A percentile compares a stretch with the other conserved stretches of the same genome.
Conservation (phyloP, 345 rosid species). For the Populus tremula region DNA sequence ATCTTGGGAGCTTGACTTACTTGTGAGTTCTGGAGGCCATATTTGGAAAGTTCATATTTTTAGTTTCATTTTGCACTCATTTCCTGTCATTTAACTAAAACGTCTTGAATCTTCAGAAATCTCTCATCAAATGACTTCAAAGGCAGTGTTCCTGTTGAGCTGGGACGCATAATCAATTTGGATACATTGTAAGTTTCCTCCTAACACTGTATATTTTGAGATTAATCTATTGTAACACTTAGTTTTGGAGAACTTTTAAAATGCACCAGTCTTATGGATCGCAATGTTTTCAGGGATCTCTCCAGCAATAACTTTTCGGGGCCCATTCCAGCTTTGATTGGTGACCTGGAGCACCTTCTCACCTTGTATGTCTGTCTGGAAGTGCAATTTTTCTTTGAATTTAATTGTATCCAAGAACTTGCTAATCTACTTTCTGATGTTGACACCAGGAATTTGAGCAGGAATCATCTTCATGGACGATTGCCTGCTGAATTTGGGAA, state of each 20-base stretch:
- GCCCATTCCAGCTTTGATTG: slow-evolving; percentile 65
- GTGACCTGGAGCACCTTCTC: slow-evolving; percentile 92
- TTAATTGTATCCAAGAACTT: too few species aligned
- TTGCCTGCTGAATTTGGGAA: slow-evolving; percentile 80
- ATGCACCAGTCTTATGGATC: neutral
- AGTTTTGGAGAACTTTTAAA: neutral
- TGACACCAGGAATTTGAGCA: slow-evolving; percentile 61
- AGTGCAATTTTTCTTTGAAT: neutral
- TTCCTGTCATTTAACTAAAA: neutral
- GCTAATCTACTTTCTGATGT: neutral
- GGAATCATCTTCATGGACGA: slow-evolving; percentile 57
- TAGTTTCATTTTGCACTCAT: neutral
- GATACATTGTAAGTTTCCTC: slow-evolving; percentile 66
- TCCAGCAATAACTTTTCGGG: slow-evolving; percentile 80
- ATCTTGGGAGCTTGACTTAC: slow-evolving; percentile 81
- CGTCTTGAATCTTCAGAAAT: slow-evolving; percentile 45
- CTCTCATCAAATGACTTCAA: slow-evolving; percentile 70
- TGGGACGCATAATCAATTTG: slow-evolving; percentile 80
- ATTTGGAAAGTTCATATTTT: neutral
- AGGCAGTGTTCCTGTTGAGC: slow-evolving; percentile 68
- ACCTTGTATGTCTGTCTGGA: slow-evolving; percentile 45
- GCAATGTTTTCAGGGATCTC: slow-evolving; percentile 57
- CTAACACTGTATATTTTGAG: neutral
- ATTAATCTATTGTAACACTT: neutral
- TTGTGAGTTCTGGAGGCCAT: slow-evolving; percentile 46